Evolutionary conservation across 2,329 filamentous ascomycete species (phyloP).

Genomic region (Penicillium sp.): DNA sequence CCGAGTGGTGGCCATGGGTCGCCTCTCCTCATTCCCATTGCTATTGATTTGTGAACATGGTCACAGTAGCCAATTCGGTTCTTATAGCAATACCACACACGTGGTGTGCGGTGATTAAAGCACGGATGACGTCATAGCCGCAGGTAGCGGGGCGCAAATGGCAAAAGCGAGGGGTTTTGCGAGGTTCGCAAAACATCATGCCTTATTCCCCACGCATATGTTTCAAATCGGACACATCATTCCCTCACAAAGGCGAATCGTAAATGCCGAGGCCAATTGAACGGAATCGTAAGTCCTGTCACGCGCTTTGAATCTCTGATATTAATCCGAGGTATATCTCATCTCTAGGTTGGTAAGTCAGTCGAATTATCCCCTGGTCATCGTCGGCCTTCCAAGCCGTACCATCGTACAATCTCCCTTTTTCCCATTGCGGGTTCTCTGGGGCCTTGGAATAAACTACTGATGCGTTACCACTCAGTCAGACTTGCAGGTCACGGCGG

Average conservation of each 20-base stretch:
- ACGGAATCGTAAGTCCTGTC: neutral
- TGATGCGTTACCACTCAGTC: neutral
- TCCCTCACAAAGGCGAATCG: neutral
- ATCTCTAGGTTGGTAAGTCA: neutral
- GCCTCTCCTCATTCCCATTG: no score
- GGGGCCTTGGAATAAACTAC: neutral
- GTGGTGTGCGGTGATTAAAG: no score
- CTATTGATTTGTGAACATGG: no score
- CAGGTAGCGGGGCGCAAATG: neutral
- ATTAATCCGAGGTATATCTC: neutral
- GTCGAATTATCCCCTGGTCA: neutral
- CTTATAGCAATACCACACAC: no score
- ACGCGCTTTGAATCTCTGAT: neutral
- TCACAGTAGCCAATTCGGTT: no score
- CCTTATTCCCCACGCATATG: neutral
- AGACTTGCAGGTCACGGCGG: conserved; percentile 5
- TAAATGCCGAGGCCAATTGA: neutral
- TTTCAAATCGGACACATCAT: neutral
- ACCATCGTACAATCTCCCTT: neutral
- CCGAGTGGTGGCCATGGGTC: no score
- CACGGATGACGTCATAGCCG: no score
- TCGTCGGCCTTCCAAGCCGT: neutral
- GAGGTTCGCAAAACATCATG: neutral
- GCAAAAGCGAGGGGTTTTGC: neutral
- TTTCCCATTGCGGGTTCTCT: neutral